Evolutionary conservation across 345 rosid species (phyloP), one percentile per base, ranked within the genome.

Genomic region (Geranium rotundifolium): DNA sequence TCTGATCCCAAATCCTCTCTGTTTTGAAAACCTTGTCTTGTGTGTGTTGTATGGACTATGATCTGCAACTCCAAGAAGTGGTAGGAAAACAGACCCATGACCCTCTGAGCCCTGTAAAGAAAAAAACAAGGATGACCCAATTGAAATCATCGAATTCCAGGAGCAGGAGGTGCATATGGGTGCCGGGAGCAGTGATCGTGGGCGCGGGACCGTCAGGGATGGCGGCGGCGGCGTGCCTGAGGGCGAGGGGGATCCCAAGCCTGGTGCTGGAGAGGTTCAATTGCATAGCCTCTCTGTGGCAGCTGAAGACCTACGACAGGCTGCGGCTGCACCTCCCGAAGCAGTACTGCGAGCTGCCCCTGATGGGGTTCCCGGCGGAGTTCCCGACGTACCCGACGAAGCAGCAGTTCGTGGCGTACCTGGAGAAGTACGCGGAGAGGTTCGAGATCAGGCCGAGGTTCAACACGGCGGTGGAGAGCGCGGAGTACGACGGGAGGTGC

Each of bases 131-230:
- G 37, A 31, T 31, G 37, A 31, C 37, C 37, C 37, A 31, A 56
- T 74, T 71, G 29, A 59, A 54, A 63, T 66, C 41, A n/a, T 72
- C 56, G 0, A 49, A 20, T 1, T 46, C 74, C 29, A 7, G 78
- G 18, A 64, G 78, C n/a, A n/a, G n/a, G n/a, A n/a, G n/a, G 62
- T 46, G 80, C 61, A 46, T 64, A 52, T 39, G 71, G 79, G 80
- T 82, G 4, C 69, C 68, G 0, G 89, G 88, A 54, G 83, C 93
- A 17, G 55, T 91, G 67, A 83, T 88, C 62, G 85, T 91, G 13
- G 96, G 97, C 14, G 92, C 89, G 0, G 97, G 97, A 2, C 96
- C 96, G 1, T 83, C 96, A 0, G 96, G 96, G 1, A 70, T 91
- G 5, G 95, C 91, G 19, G 62, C 79, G 0, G 91, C 91, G 0